These are phyloP conservation scores for Coniferiporia sulphurascens DNA, from an alignment of 1,284 basidiomycete genomes.

Conservation along the genomic window DNA sequence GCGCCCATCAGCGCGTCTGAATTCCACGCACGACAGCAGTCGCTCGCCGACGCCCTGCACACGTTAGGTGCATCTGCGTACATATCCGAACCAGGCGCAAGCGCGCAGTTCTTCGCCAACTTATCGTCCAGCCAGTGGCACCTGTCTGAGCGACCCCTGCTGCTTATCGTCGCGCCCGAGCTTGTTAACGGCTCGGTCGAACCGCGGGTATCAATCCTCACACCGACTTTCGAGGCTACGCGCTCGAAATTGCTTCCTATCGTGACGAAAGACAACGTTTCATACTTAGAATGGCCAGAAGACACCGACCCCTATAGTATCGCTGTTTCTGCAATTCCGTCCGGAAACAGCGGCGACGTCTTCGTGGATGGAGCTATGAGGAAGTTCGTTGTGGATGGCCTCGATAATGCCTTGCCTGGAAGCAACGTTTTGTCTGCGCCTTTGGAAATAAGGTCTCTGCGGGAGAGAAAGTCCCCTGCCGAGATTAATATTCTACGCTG, in stretches of 20 bases:
- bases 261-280: conserved; percentile 38
- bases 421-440: conserved; percentile 44
- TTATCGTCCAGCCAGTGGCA: conserved; percentile 59
- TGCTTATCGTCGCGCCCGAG: conserved; percentile 58
- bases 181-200: conserved; percentile 27
- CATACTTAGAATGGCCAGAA: conserved; percentile 72
- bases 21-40: conserved; percentile 47
- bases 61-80: conserved; percentile 54
- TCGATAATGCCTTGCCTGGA: conserved; percentile 30
- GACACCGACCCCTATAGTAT: conserved; percentile 62
- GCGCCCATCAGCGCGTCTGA: conserved; percentile 45
- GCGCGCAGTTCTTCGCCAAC: conserved; percentile 67
- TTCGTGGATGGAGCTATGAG: conserved; percentile 46
- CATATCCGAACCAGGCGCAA: conserved; percentile 73
- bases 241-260: conserved; percentile 60
- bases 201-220: conserved; percentile 53
- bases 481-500: conserved; percentile 74
- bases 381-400: conserved; percentile 41
- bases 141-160: conserved; percentile 73
- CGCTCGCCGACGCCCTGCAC: conserved; percentile 47
- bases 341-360: conserved; percentile 34
- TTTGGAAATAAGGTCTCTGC: conserved; percentile 49
- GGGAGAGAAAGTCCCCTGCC: conserved; percentile 69
- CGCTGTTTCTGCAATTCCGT: conserved; percentile 30
- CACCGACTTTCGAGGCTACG: conserved; percentile 72